Percentiles rank a stretch among this genome's conserved stretches.
phyloP scores from a whole-genome alignment of 2,329 filamentous ascomycete genomes.

The Rhynchosporium agropyri region DNA sequence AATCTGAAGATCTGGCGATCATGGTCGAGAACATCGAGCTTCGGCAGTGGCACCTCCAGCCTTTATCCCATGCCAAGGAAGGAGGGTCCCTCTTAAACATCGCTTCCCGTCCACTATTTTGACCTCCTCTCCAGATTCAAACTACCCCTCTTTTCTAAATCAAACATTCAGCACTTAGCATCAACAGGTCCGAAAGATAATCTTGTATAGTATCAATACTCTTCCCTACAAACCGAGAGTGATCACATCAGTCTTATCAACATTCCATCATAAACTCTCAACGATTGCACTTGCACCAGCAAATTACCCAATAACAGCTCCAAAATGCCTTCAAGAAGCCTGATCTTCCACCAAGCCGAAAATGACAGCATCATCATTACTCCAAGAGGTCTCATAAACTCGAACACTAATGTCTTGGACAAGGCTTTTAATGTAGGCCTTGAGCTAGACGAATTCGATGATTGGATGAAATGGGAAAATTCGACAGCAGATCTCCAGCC shows the following conservation, averaged over 20 bases:
- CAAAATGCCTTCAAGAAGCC: constrained; percentile 21
- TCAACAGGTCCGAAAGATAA: not conserved
- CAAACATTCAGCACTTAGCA: not conserved
- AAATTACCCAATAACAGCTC: not conserved
- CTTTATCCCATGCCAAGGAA: constrained; percentile 4
- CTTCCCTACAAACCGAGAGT: too few relatives aligned
- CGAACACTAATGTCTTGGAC: constrained; percentile 24
- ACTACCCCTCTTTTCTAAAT: not conserved
- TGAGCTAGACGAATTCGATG: constrained; percentile 24
- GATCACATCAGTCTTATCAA: not conserved
- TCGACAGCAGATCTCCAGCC: constrained; percentile 14
- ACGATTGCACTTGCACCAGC: not conserved
- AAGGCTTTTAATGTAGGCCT: constrained; percentile 22
- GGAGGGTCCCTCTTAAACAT: not conserved
- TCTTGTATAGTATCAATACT: not conserved
- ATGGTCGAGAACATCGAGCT: constrained; percentile 2
- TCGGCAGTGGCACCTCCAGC: constrained; percentile 3
- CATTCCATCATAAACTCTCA: too few relatives aligned
- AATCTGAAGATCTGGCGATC: not conserved
- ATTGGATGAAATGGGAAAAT: constrained; percentile 27
- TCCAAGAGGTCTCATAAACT: constrained; percentile 3
- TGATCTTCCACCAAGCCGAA: not conserved
- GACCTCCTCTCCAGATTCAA: not conserved
- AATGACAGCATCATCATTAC: constrained; percentile 14
- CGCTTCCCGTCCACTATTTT: not conserved